Base-by-base conservation (phyloP, 1,139 yeast genomes). In the Blastobotrys buckinghamii region DNA sequence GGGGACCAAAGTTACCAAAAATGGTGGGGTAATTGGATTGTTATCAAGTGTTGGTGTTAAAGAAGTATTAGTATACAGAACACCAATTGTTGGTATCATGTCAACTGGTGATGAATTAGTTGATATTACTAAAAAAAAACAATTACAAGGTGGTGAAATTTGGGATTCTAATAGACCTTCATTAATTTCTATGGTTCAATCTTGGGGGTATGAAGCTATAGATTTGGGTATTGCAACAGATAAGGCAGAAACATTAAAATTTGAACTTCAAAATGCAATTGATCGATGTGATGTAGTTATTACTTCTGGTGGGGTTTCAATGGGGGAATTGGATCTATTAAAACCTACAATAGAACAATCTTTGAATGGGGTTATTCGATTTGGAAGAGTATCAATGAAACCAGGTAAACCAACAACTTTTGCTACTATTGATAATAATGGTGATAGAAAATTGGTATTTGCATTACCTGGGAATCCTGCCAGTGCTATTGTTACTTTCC, bases 401-500 rank as follows among this genome's bases (percentile, higher is more conserved):
- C 80, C 80, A 1, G 80, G 80, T 0, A 76, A 76, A 52, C 80
- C 80, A 2, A 72, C 77, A 1, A 76, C 80, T 0, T 76, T 75
- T 62, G 79, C 78, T 1, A 74, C 79, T 0, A 50, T 72, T 6
- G 53, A 53, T 30, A 22, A 54, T 45, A 22, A n/a, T n/a, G n/a
- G n/a, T n/a, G n/a, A n/a, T n/a, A n/a, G n/a, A n/a, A 32, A 60
- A 30, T 58, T 65, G 8, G 65, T 75, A 2, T 73, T 76, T 60
- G 79, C 76, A 0, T 64, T 76, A 1, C 80, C 80, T 0, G 80
- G 80, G 1, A 76, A 76, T 53, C 80, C 80, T 6, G 79, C 77
- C 0, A 73, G 78, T 2, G 77, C 78, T 0, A 61, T 68, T 5
- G 79, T 75, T 1, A 73, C 78, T 24, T 64, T 68, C 45, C 67